These are phyloP conservation scores for Lasiodiplodia sp. DNA, from an alignment of 2,329 filamentous ascomycete species.

Conservation along the genomic window DNA sequence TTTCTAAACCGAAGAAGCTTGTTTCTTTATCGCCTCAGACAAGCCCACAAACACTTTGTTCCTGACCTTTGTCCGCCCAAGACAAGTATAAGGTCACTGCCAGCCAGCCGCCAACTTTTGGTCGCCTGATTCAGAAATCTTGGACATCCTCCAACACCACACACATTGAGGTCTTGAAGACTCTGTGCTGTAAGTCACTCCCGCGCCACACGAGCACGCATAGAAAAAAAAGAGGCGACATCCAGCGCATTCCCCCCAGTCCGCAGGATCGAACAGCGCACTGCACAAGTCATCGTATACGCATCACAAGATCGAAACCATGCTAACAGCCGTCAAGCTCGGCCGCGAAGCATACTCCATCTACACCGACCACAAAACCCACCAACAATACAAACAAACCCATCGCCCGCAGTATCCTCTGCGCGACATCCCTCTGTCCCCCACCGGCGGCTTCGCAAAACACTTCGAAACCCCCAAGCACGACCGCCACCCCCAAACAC, in stretches of 20 bases:
- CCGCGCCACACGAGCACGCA: background rate
- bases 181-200: constrained; percentile 6
- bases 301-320: background rate
- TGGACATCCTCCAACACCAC: constrained; percentile 2
- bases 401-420: background rate
- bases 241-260: background rate
- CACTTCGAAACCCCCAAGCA: background rate
- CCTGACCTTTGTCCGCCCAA: constrained; percentile 1
- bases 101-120: background rate
- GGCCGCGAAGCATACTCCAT: constrained; percentile 16
- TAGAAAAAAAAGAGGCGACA: background rate
- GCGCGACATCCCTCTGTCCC: background rate
- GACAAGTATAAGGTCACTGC: constrained; percentile 11
- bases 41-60: constrained; percentile 10
- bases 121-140: background rate
- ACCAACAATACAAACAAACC: constrained; percentile 19
- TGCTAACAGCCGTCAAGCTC: constrained; percentile 23
- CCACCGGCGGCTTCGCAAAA: constrained; percentile 7
- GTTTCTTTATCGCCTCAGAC: constrained; percentile 7
- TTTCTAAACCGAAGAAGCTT: constrained; percentile 23
- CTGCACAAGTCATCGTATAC: background rate
- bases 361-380: constrained; percentile 25
- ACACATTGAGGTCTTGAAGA: background rate
- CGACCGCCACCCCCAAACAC: constrained; percentile 13
- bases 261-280: constrained; percentile 9